Evolutionary conservation across 352 stramenopile genomes (phyloP), one percentile per base, ranked within the genome.

Genomic region (Phytophthora fragariaefolia): DNA sequence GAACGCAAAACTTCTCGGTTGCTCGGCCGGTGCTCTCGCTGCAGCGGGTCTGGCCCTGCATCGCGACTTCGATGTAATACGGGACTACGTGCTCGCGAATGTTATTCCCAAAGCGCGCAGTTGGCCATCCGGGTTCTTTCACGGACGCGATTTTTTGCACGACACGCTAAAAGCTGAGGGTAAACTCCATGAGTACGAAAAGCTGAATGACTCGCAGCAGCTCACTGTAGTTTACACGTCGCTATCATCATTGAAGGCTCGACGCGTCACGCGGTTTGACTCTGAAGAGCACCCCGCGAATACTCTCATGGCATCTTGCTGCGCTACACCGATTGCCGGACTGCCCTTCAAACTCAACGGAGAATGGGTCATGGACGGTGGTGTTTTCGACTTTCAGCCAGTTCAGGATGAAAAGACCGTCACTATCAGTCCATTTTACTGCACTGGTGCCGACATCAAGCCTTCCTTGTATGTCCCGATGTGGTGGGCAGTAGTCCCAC

Each of bases 331-430:
- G 17, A 90, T 96, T 36, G 86, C 83, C 4, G 86, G 89, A 8
- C 76, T 94, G 66, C 87, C 87, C 2, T 96, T 96, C 70, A 79
- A 77, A 48, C 64, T 94, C 18, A 73, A 84, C 12, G 85, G 80
- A 22, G 85, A 94, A 62, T 96, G 83, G 79, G 79, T 97, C 57
- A 92, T 96, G 82, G 89, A 96, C 73, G 87, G 89, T 42, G 83
- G 86, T 0, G 58, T 96, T 15, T 81, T 93, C 22, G 85, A 92
- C 66, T 94, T 96, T 62, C 83, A 94, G 68, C 89, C 89, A 15
- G 71, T 91, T 7, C 76, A 89, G 47, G 79, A 93, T 47, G 64
- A 61, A 6, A 77, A 82, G 28, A 96, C 89, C 0, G 69, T 96
- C 63, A 93, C 83, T 0, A 76, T 95, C 27, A 94, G 83, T 34